Base-by-base conservation (phyloP, 1,284 basidiomycete genomes). In the Boletus semigastroideus region DNA sequence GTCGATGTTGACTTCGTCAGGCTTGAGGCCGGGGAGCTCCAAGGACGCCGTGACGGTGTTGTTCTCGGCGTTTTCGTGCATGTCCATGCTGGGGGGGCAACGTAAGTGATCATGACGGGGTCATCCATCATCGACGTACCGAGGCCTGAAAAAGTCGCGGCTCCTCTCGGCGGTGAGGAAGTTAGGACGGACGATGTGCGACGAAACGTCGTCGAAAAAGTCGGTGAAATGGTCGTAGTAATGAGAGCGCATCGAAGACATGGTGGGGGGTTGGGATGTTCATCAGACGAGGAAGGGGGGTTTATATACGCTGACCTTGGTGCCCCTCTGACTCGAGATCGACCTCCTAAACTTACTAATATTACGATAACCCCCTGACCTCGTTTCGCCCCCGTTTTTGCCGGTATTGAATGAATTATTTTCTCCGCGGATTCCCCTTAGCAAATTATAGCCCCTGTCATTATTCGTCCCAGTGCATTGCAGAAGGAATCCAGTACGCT, bases 401-500 rank as follows among this genome's bases (percentile, higher is more conserved):
- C n/a, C n/a, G n/a, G n/a, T n/a, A n/a, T n/a, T n/a, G n/a, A n/a
- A n/a, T n/a, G n/a, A n/a, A n/a, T n/a, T n/a, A n/a, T n/a, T n/a
- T n/a, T n/a, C n/a, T n/a, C n/a, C n/a, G n/a, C n/a, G n/a, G n/a
- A n/a, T n/a, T n/a, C n/a, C n/a, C n/a, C n/a, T n/a, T n/a, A n/a
- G n/a, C 30, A 13, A 31, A 36, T 17, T 13, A 16, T 36, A 36
- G n/a, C 34, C 12, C 14, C 1, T 12, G 30, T 5, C n/a, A 14
- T 37, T 65, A 86, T 51, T 80, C 75, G 47, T 90, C 86, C 90
- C 90, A 93, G 52, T 78, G 76, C 82, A 92, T 87, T 3, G 83
- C 86, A n/a, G 87, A 90, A 2, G 86, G 84, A 20, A 93, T 76
- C 90, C 90, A 94, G 65, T 91, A 94, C 28, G 84, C 79, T 48